Evolutionary conservation across 2,329 filamentous ascomycete species (phyloP), one percentile per base, ranked within the genome.

Genomic region (Chaetomium strumarium): DNA sequence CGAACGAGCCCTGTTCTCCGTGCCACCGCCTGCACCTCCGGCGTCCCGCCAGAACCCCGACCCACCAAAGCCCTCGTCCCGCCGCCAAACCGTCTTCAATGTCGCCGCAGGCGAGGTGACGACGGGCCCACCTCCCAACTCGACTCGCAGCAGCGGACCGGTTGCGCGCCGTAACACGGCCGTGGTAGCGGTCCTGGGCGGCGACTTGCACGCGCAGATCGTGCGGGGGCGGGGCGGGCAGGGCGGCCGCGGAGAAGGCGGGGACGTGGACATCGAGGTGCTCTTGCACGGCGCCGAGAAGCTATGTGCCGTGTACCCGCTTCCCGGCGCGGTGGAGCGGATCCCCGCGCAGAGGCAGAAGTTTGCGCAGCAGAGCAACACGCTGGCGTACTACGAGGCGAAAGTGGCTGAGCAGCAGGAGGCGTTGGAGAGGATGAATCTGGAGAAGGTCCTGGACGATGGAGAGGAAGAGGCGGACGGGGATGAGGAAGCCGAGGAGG

Each of bases 1-100:
- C 72, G 93, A 99, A 69, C 86, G 91, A 64, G 92, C 92, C 7
- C 82, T 99, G 16, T 99, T 97, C 74, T 95, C 92, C 36, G 85
- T 96, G 0, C 90, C 92, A 1, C 83, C 88, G 0, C 81, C 87
- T 0, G 77, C 72, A 5, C 76, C 77, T 3, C 78, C 65, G 38
- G 72, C 63, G 46, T 70, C 64, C 7, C 44, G 66, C 68, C 75
- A 67, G 60, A 69, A 62, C 51, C 74, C 67, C 57, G 78, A 75
- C 68, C 59, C 76, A 72, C 68, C 72, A 64, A 66, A 68, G 31
- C 59, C 70, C 20, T 63, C 69, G 4, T 69, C 68, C 37, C 76
- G 82, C 10, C 73, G 82, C 1, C 80, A 82, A 63, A 85, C 82
- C 10, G 80, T 85, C 48, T 85, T 85, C 70, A 85, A 83, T 57